Evolutionary conservation across 495 filamentous ascomycete species (phyloP).

Genomic region (Penicillium salamii): DNA sequence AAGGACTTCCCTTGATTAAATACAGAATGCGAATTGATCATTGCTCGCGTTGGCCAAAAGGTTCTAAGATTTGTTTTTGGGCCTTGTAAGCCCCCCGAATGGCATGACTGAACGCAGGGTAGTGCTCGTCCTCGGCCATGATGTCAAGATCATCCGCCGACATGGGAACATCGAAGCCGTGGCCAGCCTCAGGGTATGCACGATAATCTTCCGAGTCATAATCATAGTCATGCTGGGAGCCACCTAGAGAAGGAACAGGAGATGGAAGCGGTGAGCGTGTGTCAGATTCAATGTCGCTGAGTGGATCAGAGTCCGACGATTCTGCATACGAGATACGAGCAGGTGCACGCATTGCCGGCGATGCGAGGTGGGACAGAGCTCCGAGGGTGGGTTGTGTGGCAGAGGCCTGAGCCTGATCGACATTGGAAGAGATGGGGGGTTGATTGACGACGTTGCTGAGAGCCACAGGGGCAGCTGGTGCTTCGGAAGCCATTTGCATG

Average conservation of each 20-base stretch:
- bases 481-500: slow-evolving; percentile 6
- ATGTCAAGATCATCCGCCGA: slow-evolving; percentile 40
- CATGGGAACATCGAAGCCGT: slow-evolving; percentile 39
- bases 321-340: neutral
- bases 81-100: slow-evolving; percentile 20
- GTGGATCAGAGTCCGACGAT: neutral
- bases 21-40: neutral
- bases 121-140: slow-evolving; percentile 40
- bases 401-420: neutral
- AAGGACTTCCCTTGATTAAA: too few species aligned
- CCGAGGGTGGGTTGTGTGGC: neutral
- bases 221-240: slow-evolving; percentile 18
- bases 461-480: neutral
- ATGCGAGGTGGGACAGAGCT: neutral
- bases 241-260: neutral
- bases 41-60: neutral
- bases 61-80: too few species aligned
- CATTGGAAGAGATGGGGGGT: neutral
- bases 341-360: neutral
- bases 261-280: neutral
- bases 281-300: slow-evolving; percentile 1
- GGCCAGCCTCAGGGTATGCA: slow-evolving; percentile 65
- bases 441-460: neutral
- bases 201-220: slow-evolving; percentile 49
- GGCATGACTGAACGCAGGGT: slow-evolving; percentile 44